A percentile compares a stretch with the other conserved stretches of the same genome.
phyloP scores from a whole-genome alignment of 768 basidiomycete genomes.

The Crassisporium funariophilum region DNA sequence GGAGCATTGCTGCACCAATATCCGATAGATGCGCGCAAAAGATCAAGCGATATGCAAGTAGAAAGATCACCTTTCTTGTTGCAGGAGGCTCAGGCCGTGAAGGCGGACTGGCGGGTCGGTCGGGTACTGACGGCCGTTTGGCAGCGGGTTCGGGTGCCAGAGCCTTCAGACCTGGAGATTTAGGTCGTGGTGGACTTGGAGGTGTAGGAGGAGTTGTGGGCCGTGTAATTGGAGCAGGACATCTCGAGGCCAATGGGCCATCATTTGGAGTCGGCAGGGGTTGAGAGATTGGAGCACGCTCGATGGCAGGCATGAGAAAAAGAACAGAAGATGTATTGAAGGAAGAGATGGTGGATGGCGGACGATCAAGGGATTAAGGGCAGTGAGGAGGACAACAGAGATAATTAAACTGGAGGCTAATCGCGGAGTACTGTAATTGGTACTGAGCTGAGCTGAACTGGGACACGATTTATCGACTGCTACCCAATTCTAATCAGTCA shows the following conservation, averaged over 20 bases:
- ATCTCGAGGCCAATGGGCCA: conserved; percentile 12
- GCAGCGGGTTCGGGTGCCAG: too few relatives aligned
- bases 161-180: too few relatives aligned
- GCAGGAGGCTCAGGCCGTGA: too few relatives aligned
- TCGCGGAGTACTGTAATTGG: too few relatives aligned
- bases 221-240: not conserved
- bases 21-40: not conserved
- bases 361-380: conserved; percentile 1
- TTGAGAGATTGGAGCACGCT: conserved; percentile 16
- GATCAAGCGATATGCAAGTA: too few relatives aligned
- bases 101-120: too few relatives aligned
- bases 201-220: not conserved
- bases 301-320: conserved; percentile 23
- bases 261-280: conserved; percentile 15
- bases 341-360: conserved; percentile 3
- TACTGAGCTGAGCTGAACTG: conserved; percentile 2
- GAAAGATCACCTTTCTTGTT: too few relatives aligned
- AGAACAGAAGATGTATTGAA: conserved; percentile 5
- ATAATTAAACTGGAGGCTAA: too few relatives aligned
- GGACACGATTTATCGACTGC: conserved; percentile 20
- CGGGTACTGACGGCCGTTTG: too few relatives aligned
- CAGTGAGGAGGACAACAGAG: not conserved
- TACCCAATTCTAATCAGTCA: conserved; percentile 25
- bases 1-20: not conserved
- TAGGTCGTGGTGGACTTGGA: not conserved